Percentiles rank a stretch among this genome's conserved stretches.
phyloP scores from a whole-genome alignment of 2,329 filamentous ascomycete species.

The Mycosphaerella arachidis region DNA sequence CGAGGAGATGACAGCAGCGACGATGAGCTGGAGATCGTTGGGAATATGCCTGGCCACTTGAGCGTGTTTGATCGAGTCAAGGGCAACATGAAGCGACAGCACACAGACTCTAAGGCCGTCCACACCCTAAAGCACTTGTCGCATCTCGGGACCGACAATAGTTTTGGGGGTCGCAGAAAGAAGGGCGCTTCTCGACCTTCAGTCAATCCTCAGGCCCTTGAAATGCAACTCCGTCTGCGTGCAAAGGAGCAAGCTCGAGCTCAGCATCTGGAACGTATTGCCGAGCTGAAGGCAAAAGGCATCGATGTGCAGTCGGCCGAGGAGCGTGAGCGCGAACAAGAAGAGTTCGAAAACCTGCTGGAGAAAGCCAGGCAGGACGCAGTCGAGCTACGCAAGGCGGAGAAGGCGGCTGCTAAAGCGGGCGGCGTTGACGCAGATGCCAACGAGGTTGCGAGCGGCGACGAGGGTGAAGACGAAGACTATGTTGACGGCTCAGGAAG shows the following conservation, averaged over 20 bases:
- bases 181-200: slow-evolving; percentile 54
- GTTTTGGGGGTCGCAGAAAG: slow-evolving; percentile 50
- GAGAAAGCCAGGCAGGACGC: slow-evolving; percentile 79
- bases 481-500: slow-evolving; percentile 25
- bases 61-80: slow-evolving; percentile 37
- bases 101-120: slow-evolving; percentile 30
- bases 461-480: slow-evolving; percentile 53
- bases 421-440: slow-evolving; percentile 42
- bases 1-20: slow-evolving; percentile 37
- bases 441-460: slow-evolving; percentile 48
- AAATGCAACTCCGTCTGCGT: slow-evolving; percentile 62
- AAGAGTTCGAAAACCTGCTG: slow-evolving; percentile 81
- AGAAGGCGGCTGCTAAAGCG: slow-evolving; percentile 69
- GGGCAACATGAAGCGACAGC: slow-evolving; percentile 16
- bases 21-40: slow-evolving; percentile 63
- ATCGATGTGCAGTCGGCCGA: slow-evolving; percentile 78
- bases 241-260: slow-evolving; percentile 74
- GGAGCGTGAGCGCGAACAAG: slow-evolving; percentile 76
- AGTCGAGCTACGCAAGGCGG: slow-evolving; percentile 69
- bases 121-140: slow-evolving; percentile 34
- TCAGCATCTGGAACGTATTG: slow-evolving; percentile 72
- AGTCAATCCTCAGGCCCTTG: slow-evolving; percentile 67
- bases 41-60: slow-evolving; percentile 29
- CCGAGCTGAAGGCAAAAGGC: slow-evolving; percentile 72
- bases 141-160: slow-evolving; percentile 31